phyloP scores from a whole-genome alignment of 306 rosid genomes.

The Delonix regia region DNA sequence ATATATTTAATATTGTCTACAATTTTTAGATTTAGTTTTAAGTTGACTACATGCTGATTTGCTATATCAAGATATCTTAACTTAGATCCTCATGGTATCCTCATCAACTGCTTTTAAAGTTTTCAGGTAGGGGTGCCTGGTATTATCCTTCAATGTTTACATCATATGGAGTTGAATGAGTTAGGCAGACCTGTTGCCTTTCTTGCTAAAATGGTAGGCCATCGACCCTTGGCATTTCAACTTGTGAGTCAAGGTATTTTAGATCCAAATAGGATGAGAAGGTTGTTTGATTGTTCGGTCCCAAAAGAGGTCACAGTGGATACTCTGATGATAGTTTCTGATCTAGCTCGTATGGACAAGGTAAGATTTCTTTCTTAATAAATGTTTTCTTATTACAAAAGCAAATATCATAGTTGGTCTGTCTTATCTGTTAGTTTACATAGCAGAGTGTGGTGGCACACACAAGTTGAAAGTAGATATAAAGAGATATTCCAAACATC shows the following conservation, averaged over 20 bases:
- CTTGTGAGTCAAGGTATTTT: constrained; percentile 81
- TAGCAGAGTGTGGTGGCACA: not conserved
- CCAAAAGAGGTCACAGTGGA: constrained; percentile 84
- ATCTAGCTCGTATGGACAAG: constrained; percentile 98
- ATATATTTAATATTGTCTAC: not conserved
- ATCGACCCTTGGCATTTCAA: constrained; percentile 82
- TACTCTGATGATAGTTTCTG: constrained; percentile 87
- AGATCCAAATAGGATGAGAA: constrained; percentile 77
- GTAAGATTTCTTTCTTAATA: constrained; percentile 50
- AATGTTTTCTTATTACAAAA: constrained; percentile 14
- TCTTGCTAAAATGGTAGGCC: constrained; percentile 84
- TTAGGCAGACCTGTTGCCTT: constrained; percentile 88
- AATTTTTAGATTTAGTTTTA: constrained; percentile 12
- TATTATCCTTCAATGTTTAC: constrained; percentile 72
- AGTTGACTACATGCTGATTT: not conserved
- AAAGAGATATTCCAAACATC: constrained; percentile 7
- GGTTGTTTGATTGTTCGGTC: constrained; percentile 62
- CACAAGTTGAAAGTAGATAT: constrained; percentile 10
- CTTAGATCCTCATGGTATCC: constrained; percentile 22
- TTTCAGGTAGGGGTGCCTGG: constrained; percentile 88
- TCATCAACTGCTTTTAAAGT: constrained; percentile 40
- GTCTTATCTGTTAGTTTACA: constrained; percentile 7
- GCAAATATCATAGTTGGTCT: constrained; percentile 10
- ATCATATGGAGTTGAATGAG: constrained; percentile 67
- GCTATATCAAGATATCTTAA: constrained; percentile 5